These are phyloP conservation scores for Backusella australiensis DNA, from an alignment of 192 early-diverging fungal genomes.

Conservation along the genomic window DNA sequence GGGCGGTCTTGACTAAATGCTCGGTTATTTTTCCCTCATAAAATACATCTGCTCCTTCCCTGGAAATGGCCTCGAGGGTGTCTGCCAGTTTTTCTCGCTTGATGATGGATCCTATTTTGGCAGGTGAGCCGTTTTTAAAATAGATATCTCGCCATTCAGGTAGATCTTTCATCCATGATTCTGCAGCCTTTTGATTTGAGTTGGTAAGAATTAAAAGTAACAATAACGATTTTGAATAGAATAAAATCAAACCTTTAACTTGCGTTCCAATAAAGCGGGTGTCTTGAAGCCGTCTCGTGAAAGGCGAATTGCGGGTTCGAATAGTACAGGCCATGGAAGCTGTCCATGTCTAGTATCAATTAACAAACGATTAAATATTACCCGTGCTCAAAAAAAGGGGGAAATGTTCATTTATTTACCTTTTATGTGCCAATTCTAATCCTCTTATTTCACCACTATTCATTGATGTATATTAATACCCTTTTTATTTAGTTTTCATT, in stretches of 20 bases:
- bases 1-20: slow-evolving; percentile 60
- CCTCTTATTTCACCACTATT: slow-evolving; percentile 82
- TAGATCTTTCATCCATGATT: slow-evolving; percentile 34
- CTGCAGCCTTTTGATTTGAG: neutral
- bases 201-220: neutral
- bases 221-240: no score
- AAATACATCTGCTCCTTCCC: slow-evolving; percentile 58
- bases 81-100: slow-evolving; percentile 53
- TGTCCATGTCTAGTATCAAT: slow-evolving; percentile 58
- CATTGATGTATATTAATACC: neutral
- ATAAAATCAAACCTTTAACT: neutral
- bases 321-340: slow-evolving; percentile 77
- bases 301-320: slow-evolving; percentile 73
- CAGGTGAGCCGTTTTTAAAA: slow-evolving; percentile 66
- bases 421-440: slow-evolving; percentile 71
- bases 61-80: slow-evolving; percentile 61
- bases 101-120: slow-evolving; percentile 64
- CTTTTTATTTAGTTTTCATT: neutral
- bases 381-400: neutral
- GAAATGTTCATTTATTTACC: slow-evolving; percentile 26
- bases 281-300: slow-evolving; percentile 67
- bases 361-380: no score
- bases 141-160: slow-evolving; percentile 54
- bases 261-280: neutral
- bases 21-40: slow-evolving; percentile 60